Evolutionary conservation across 2,329 filamentous ascomycete species (phyloP).

Genomic region (Penicillium sp.): DNA sequence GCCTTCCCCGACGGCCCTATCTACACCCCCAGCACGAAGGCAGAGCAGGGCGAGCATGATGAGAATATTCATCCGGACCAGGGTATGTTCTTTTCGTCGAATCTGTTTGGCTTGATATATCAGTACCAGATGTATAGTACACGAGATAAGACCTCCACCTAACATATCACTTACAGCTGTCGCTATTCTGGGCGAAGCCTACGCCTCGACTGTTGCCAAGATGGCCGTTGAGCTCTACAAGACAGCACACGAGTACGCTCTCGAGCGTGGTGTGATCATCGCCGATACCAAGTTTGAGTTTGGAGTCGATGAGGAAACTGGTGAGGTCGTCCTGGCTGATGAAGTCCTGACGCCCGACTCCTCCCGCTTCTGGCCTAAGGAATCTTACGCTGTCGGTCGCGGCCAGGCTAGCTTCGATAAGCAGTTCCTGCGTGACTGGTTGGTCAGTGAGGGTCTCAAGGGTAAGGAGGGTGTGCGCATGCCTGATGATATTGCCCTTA

Average conservation of each 20-base stretch:
- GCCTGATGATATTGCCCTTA: conserved; percentile 66
- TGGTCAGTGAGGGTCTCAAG: conserved; percentile 70
- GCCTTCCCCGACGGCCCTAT: conserved; percentile 65
- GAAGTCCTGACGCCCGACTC: conserved; percentile 83
- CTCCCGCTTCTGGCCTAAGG: conserved; percentile 81
- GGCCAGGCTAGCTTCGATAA: conserved; percentile 88
- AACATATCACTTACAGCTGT: conserved; percentile 39
- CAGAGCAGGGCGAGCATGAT: conserved; percentile 72
- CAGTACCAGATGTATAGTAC: neutral
- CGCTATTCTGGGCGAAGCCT: conserved; percentile 62
- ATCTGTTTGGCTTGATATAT: neutral
- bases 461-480: conserved; percentile 71
- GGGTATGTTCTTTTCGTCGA: conserved; percentile 41
- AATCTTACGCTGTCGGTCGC: conserved; percentile 67
- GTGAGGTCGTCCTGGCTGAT: conserved; percentile 72
- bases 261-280: conserved; percentile 68
- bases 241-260: conserved; percentile 44
- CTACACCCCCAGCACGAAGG: conserved; percentile 83
- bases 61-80: conserved; percentile 78
- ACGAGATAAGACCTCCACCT: conserved; percentile 1
- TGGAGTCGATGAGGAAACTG: conserved; percentile 62
- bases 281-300: conserved; percentile 79
- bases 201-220: conserved; percentile 64
- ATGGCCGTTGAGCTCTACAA: conserved; percentile 65
- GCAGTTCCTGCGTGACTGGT: conserved; percentile 78